Base-by-base conservation (phyloP, 1,139 yeast genomes). In the Diutina ranongensis region DNA sequence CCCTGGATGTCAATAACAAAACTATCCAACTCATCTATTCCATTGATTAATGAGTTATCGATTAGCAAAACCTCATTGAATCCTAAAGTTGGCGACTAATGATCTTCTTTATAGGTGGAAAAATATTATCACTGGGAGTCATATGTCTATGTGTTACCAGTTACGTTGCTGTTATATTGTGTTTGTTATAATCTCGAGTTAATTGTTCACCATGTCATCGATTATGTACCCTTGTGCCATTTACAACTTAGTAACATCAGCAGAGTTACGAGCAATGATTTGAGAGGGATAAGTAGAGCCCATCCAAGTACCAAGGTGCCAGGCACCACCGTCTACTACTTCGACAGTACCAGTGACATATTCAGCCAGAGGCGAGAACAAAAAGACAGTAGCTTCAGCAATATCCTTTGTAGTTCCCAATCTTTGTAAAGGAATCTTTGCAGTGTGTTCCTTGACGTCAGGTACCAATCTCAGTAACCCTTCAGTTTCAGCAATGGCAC, bases 271-370 rank as follows among this genome's bases (percentile, higher is more conserved):
- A 44, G 52, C 54, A 40, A 57, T 52, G 35, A 68, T 54, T 28
- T 58, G 59, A 3, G 50, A 50, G 0, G 75, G 75, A 50, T 70
- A 70, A 49, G 67, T 54, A 19, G 15, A 62, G 33, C 62, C 63
- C 52, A 58, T 53, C 53, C 53, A 50, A 57, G 72, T 19, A 87
- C 92, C 56, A 77, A 66, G 35, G 57, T 87, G 95, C 96, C 97
- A 88, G 48, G 76, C 72, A 1, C 81, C 97, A 46, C 97, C 97
- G 61, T 89, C 98, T 12, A 89, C 96, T 13, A 87, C 83, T 42
- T 77, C 69, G 21, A 82, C 67, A 2, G 87, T 78, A 15, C 97
- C 97, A 12, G 83, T 79, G 34, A 89, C 73, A 59, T 80, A 89
- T 15, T 70, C 57, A 4, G 92, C 86, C 3, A 96, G 95, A 2